Base-by-base conservation (phyloP, 805 yeast genomes). In the Huiozyma sinensis region DNA sequence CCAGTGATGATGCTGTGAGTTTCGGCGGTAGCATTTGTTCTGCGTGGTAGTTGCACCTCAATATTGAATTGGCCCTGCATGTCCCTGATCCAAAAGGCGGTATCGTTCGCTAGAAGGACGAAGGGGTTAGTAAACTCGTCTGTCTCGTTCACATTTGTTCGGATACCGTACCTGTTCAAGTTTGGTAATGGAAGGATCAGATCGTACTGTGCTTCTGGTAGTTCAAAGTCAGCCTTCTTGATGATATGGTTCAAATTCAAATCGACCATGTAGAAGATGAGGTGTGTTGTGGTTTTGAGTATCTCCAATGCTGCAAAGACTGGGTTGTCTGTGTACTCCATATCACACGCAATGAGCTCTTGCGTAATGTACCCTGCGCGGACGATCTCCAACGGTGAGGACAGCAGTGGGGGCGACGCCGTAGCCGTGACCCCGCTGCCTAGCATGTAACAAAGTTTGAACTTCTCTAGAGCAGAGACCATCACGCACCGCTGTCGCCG, bases 181-280 rank as follows among this genome's bases (percentile, higher is more conserved):
- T 54, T 84, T 0, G 96, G 95, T 11, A 88, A 67, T 0, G 81
- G 67, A n/a, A 86, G 48, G 6, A 89, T 47, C n/a, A 31, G n/a
- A 44, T 73, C 66, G 48, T 70, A 75, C 1, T 89, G 66, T 1
- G 70, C 46, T 2, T 41, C 33, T 7, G 54, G 48, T 6, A 61
- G 6, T 48, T 57, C 36, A 60, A 71, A n/a, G 72, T 56, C 63
- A 63, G 70, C 50, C 41, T 70, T 70, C 45, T 72, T 73, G 1
- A 83, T 69, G 1, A 89, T 74, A 57, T 82, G 83, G 55, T 89
- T 89, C 39, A 90, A 66, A 1, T 97, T 96, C 36, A 85, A 71
- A 59, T 92, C 97, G 28, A 89, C 64, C 55, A 86, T 90, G 63
- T 90, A 90, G 57, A 76, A 83, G 4, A 76, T 73, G 42, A 90